Base-by-base conservation (phyloP, 306 rosid species). In the Lathyrus oleraceus region DNA sequence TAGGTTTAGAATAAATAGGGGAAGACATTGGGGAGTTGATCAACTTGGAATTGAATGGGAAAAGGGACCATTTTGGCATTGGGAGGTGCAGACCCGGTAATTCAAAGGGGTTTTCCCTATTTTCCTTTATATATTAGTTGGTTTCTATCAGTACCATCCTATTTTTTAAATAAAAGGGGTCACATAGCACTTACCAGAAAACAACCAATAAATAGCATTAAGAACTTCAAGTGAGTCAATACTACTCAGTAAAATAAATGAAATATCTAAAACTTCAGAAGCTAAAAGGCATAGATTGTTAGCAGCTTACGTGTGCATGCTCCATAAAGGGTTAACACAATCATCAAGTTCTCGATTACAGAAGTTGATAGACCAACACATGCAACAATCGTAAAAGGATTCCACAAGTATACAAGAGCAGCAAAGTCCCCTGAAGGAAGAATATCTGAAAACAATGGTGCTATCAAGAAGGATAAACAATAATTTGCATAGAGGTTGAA, bases 311-410 rank as follows among this genome's bases (percentile, higher is more conserved):
- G 61, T 30, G 38, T 32, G 16, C 84, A 83, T 42, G 78, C 87
- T 79, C 84, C 87, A 79, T 83, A 83, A 49, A 83, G 80, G 19
- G 79, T 80, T 56, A 77, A 62, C 76, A 80, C 75, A 61, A 80
- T 28, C 82, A 74, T 70, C 75, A 80, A 47, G 65, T 83, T 83
- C 65, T 80, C 87, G 52, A 83, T 65, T 65, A 81, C 72, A 60
- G 87, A 83, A 47, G 87, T 80, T 57, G 85, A 83, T 61, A 80
- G 74, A 77, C 87, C 87, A 36, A 83, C 85, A 1, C 87, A 83
- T 54, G 82, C 81, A 65, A 53, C 82, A 61, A 77, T 62, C 4
- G 87, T 80, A 78, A 83, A 83, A 59, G 85, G 83, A 75, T 78
- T 82, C 86, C 86, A 82, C 52, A 82, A 70, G 65, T 82, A 82